Percentiles rank a stretch among this genome's conserved stretches.
phyloP scores from a whole-genome alignment of 108 stramenopile genomes.

The Discostella pseudostelligera region DNA sequence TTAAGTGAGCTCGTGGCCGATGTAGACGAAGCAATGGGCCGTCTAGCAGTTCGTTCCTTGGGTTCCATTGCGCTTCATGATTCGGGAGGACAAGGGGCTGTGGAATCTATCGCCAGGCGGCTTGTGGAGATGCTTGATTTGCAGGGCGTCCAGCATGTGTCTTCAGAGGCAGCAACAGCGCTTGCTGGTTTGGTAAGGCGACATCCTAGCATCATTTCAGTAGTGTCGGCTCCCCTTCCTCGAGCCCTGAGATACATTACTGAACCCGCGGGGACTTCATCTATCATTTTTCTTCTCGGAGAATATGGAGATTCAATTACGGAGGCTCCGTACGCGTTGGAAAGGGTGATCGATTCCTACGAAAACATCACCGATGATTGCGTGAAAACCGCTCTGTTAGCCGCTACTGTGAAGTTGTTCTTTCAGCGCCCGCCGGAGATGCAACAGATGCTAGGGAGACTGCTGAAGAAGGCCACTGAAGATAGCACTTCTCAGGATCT shows the following conservation, averaged over 20 bases:
- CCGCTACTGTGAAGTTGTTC: slow-evolving; percentile 92
- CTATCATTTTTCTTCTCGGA: slow-evolving; percentile 93
- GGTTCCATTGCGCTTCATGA: slow-evolving; percentile 85
- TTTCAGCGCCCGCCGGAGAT: slow-evolving; percentile 97
- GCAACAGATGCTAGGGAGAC: slow-evolving; percentile 93
- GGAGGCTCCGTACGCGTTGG: slow-evolving; percentile 97
- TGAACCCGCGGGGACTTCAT: slow-evolving; percentile 89
- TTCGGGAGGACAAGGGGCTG: slow-evolving; percentile 78
- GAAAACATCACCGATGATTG: slow-evolving; percentile 55
- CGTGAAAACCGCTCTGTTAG: slow-evolving; percentile 90
- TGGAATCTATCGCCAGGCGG: slow-evolving; percentile 81
- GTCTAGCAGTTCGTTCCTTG: slow-evolving; percentile 89
- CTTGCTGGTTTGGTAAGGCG: slow-evolving; percentile 80
- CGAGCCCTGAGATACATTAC: slow-evolving; percentile 75
- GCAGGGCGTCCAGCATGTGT: slow-evolving; percentile 80
- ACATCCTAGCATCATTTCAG: slow-evolving; percentile 67
- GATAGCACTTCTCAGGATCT: slow-evolving; percentile 92
- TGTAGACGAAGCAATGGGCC: slow-evolving; percentile 74
- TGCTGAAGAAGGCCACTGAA: slow-evolving; percentile 88
- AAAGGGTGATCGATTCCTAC: slow-evolving; percentile 87
- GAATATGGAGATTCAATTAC: slow-evolving; percentile 91
- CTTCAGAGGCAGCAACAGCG: slow-evolving; percentile 85
- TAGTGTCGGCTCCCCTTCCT: slow-evolving; percentile 85
- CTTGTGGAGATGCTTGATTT: slow-evolving; percentile 90
- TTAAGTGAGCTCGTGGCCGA: slow-evolving; percentile 91